Percentiles rank a stretch among this genome's conserved stretches.
phyloP scores from a whole-genome alignment of 2,329 filamentous ascomycete genomes.

The Cladophialophora yegresii region DNA sequence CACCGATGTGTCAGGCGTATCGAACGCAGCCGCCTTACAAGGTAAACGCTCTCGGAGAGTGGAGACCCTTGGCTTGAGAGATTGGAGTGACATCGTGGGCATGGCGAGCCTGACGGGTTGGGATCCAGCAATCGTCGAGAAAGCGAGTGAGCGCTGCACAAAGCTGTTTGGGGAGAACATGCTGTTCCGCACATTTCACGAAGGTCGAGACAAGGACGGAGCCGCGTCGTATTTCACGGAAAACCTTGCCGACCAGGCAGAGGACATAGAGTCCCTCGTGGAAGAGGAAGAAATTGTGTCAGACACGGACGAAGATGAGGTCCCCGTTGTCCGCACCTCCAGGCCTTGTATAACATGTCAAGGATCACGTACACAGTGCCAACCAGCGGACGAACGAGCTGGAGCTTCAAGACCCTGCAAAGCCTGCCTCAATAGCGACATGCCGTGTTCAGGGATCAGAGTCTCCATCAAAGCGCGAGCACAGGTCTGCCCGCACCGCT shows the following conservation, averaged over 20 bases:
- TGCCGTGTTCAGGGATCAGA: constrained; percentile 26
- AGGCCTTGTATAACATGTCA: constrained; percentile 21
- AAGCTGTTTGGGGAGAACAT: constrained; percentile 73
- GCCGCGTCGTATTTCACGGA: constrained; percentile 27
- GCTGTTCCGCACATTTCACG: constrained; percentile 60
- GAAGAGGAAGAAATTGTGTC: constrained; percentile 5
- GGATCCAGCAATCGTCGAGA: constrained; percentile 61
- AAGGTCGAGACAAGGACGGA: constrained; percentile 38
- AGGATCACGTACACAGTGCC: constrained; percentile 12
- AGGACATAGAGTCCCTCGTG: not conserved
- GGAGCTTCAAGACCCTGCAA: constrained; percentile 15
- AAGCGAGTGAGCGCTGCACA: constrained; percentile 72
- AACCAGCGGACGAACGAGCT: constrained; percentile 4
- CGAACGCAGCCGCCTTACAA: not conserved
- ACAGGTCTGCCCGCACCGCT: constrained; percentile 29
- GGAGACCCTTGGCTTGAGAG: constrained; percentile 53
- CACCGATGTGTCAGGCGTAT: constrained; percentile 15
- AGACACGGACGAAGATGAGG: constrained; percentile 2
- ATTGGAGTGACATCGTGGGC: constrained; percentile 85
- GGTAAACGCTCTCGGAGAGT: constrained; percentile 8
- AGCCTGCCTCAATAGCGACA: constrained; percentile 10
- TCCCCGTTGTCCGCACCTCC: constrained; percentile 19
- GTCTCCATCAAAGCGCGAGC: not conserved
- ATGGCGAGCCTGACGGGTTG: constrained; percentile 75
- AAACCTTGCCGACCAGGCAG: constrained; percentile 24